Conservation (phyloP, 345 rosid species). For the Nephelium lappaceum region DNA sequence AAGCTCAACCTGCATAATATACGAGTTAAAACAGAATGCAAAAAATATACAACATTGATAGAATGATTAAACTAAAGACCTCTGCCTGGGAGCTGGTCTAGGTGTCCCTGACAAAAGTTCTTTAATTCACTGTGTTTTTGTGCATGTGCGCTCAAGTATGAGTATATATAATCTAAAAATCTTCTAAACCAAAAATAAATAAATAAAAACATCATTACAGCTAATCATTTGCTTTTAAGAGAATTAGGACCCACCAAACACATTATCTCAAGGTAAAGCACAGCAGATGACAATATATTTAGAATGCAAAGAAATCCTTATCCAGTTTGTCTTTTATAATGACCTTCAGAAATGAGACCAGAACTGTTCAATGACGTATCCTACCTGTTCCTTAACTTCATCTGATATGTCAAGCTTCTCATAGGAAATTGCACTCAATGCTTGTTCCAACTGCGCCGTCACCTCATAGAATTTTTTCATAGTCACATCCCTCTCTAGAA, state of each 20-base stretch:
- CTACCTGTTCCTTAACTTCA: constrained; percentile 98
- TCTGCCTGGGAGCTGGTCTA: neutral
- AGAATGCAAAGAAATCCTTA: neutral
- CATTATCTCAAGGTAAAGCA: constrained; percentile 11
- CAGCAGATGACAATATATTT: constrained; percentile 5
- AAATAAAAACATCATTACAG: neutral
- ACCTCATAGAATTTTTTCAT: constrained; percentile 67
- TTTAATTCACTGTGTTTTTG: neutral
- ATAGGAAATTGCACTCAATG: constrained; percentile 64
- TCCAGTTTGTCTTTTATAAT: neutral
- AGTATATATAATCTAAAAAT: neutral
- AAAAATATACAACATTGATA: neutral
- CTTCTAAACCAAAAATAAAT: neutral
- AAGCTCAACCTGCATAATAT: constrained; percentile 71
- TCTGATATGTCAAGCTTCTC: constrained; percentile 87
- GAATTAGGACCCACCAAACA: neutral
- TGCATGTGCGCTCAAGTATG: neutral
- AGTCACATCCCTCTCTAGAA: constrained; percentile 78
- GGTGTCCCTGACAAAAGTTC: neutral
- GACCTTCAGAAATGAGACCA: neutral
- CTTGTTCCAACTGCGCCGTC: constrained; percentile 67
- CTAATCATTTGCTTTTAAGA: neutral
- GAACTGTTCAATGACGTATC: neutral
- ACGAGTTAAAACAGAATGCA: constrained; percentile 10
- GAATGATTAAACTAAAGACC: constrained; percentile 4